These are phyloP conservation scores for Boletus rex-veris DNA, from an alignment of 768 basidiomycete genomes.

Conservation along the genomic window DNA sequence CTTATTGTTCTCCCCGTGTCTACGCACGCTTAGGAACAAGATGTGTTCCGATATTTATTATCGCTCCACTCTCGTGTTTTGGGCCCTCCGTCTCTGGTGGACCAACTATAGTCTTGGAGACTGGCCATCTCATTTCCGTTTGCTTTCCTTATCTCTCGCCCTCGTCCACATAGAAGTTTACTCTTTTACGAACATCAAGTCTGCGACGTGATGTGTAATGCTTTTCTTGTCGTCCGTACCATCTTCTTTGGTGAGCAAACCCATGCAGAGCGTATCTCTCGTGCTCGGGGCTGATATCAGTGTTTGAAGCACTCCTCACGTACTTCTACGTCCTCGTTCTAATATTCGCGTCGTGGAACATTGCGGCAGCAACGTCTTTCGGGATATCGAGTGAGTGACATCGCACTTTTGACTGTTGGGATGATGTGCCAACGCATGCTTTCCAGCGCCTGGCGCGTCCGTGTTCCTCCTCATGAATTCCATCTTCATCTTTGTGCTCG, in stretches of 20 bases:
- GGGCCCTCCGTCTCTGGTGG: slow-evolving; percentile 21
- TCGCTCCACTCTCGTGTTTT: not conserved
- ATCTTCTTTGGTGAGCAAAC: slow-evolving; percentile 51
- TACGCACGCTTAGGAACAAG: too few relatives aligned
- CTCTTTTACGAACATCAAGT: slow-evolving; percentile 14
- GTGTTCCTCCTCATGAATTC: slow-evolving; percentile 49
- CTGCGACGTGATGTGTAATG: slow-evolving; percentile 39
- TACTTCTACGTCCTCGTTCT: slow-evolving; percentile 51
- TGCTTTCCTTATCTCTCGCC: not conserved
- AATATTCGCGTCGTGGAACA: slow-evolving; percentile 58
- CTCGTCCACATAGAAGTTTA: not conserved
- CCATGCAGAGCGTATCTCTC: not conserved
- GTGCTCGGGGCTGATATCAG: slow-evolving; percentile 1
- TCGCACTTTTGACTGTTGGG: not conserved
- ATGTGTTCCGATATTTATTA: slow-evolving; percentile 10
- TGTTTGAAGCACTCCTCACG: slow-evolving; percentile 36
- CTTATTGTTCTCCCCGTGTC: slow-evolving; percentile 21
- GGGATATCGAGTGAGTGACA: slow-evolving; percentile 36
- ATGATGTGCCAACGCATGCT: not conserved
- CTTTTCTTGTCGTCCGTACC: slow-evolving; percentile 55
- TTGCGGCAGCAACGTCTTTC: slow-evolving; percentile 36
- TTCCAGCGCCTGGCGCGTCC: slow-evolving; percentile 45
- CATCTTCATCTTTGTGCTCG: slow-evolving; percentile 30
- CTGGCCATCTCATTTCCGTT: slow-evolving; percentile 4
- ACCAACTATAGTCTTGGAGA: slow-evolving; percentile 10